Conservation (phyloP, 306 rosid species). For the Pueraria montana region DNA sequence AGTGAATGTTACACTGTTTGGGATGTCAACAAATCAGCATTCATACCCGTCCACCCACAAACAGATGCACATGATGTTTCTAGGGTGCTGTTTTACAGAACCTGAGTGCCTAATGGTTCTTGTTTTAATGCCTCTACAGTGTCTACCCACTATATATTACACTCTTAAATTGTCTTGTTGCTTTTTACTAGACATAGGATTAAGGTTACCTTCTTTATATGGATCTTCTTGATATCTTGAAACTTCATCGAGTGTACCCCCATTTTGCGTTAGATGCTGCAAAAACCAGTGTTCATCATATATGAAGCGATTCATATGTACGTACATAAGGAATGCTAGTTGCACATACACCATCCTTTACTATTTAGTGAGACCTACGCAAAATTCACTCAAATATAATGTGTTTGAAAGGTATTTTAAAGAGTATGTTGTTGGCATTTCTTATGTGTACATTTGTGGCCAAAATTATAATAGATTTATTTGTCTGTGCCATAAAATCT, state of each 20-base stretch:
- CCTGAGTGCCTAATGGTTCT: neutral
- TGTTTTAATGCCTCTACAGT: conserved; percentile 37
- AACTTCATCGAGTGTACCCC: conserved; percentile 48
- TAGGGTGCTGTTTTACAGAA: conserved; percentile 25
- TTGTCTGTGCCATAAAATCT: neutral
- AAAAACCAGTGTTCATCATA: conserved; percentile 41
- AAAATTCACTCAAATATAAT: neutral
- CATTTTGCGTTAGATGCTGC: conserved; percentile 64
- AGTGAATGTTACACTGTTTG: neutral
- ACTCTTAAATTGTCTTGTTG: conserved; percentile 13
- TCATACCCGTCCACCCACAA: neutral
- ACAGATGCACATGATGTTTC: conserved; percentile 32
- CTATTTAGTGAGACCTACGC: neutral
- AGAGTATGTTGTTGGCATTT: neutral
- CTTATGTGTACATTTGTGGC: neutral
- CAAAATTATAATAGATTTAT: conserved; percentile 9
- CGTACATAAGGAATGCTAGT: neutral
- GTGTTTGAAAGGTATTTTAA: neutral
- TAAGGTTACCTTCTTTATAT: conserved; percentile 62
- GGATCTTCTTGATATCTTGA: conserved; percentile 48
- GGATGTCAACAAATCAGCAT: neutral
- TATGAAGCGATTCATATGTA: neutral
- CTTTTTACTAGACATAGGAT: conserved; percentile 31
- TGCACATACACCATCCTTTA: neutral
- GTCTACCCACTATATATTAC: conserved; percentile 11